Conservation (phyloP, 176 grass and related monocot genomes). For the Urochloa ruziziensis region DNA sequence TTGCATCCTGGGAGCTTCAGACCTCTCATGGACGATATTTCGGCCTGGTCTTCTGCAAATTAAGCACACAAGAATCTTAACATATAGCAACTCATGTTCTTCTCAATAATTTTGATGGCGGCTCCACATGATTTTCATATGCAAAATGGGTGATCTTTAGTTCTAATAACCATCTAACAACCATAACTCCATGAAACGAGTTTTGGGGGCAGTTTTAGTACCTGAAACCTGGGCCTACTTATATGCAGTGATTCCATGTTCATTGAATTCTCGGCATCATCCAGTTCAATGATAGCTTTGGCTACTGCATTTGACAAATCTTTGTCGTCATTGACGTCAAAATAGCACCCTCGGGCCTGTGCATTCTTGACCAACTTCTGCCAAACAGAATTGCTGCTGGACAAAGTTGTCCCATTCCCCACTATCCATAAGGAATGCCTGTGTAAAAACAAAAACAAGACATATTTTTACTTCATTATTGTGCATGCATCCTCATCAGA, state of each 20-base stretch:
- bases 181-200: too few relatives aligned
- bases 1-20: background rate
- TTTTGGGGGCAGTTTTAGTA: background rate
- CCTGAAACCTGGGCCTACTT: slow-evolving; percentile 22
- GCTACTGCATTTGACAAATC: slow-evolving; percentile 26
- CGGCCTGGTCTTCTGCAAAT: background rate
- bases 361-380: slow-evolving; percentile 27
- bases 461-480: background rate
- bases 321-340: slow-evolving; percentile 36
- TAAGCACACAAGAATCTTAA: background rate
- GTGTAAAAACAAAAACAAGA: background rate
- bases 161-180: too few relatives aligned
- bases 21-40: background rate
- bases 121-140: too few relatives aligned
- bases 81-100: background rate
- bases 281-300: slow-evolving; percentile 19
- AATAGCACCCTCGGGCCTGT: slow-evolving; percentile 20
- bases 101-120: background rate
- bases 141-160: too few relatives aligned
- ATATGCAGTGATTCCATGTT: slow-evolving; percentile 21
- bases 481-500: too few relatives aligned
- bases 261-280: slow-evolving; percentile 10
- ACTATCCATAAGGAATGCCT: slow-evolving; percentile 48
- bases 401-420: slow-evolving; percentile 36
- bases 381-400: slow-evolving; percentile 39